Percentiles rank a stretch among this genome's conserved stretches.
Conservation (phyloP, 495 filamentous ascomycete species). For the Trypethelium eluteriae region DNA sequence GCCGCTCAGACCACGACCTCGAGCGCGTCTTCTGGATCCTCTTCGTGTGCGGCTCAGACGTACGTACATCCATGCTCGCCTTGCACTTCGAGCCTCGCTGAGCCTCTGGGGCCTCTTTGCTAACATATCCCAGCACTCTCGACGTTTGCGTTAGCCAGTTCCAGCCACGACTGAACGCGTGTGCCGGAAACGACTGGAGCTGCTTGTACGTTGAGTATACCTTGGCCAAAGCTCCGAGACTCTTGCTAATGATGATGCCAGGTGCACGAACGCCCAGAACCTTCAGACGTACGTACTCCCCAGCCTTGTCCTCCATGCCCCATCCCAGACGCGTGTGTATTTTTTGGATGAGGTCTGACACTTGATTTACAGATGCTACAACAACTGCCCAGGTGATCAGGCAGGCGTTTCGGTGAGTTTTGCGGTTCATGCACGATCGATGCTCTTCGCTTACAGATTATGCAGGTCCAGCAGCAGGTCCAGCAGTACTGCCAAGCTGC, state of each 20-base stretch:
- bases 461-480: constrained; percentile 19
- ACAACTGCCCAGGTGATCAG: constrained; percentile 30
- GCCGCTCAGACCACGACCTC: constrained; percentile 26
- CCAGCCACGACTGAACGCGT: constrained; percentile 24
- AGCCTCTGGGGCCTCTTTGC: not conserved
- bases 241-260: not conserved
- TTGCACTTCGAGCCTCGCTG: too few species aligned
- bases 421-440: not conserved
- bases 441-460: not conserved
- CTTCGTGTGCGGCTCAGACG: constrained; percentile 11
- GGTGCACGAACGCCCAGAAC: not conserved
- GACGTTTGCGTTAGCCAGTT: constrained; percentile 25
- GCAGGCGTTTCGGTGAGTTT: not conserved
- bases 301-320: not conserved
- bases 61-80: not conserved
- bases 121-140: constrained; percentile 23
- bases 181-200: constrained; percentile 29
- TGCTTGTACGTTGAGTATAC: constrained; percentile 21
- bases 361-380: constrained; percentile 22
- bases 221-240: not conserved
- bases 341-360: not conserved
- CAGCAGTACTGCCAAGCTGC: constrained; percentile 28
- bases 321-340: not conserved
- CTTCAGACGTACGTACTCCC: not conserved
- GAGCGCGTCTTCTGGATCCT: constrained; percentile 14